These are phyloP conservation scores for Circinella umbellata DNA, from an alignment of 371 early-diverging fungal genomes.

Conservation along the genomic window DNA sequence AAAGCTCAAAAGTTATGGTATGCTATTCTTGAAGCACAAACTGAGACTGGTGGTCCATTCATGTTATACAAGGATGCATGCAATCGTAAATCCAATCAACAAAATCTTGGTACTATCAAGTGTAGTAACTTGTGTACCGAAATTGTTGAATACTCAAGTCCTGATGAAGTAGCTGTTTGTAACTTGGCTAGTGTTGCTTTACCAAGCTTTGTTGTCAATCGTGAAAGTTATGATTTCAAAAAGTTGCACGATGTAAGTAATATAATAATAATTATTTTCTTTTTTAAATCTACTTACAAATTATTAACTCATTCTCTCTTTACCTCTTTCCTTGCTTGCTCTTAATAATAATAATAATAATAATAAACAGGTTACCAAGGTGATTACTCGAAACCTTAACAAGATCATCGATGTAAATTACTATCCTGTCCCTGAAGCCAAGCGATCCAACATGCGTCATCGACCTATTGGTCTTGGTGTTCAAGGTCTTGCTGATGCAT, in stretches of 20 bases:
- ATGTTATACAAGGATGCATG: constrained; percentile 98
- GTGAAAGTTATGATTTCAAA: constrained; percentile 71
- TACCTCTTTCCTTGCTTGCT: too few relatives aligned
- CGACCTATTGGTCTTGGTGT: constrained; percentile 99
- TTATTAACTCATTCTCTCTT: background rate
- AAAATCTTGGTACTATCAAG: constrained; percentile 97
- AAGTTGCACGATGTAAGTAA: constrained; percentile 67
- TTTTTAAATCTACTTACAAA: background rate
- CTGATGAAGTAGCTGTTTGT: constrained; percentile 99
- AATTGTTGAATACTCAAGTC: constrained; percentile 95
- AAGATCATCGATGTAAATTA: constrained; percentile 97
- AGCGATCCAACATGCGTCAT: constrained; percentile 91
- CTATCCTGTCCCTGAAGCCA: constrained; percentile 96
- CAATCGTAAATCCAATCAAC: constrained; percentile 97
- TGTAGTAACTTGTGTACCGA: constrained; percentile 90
- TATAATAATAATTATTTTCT: background rate
- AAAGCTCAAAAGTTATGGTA: constrained; percentile 99
- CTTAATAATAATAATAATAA: too few relatives aligned
- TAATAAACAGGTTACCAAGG: constrained; percentile 70
- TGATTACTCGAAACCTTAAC: constrained; percentile 93
- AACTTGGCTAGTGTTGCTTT: constrained; percentile 98
- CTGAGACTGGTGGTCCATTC: constrained; percentile 99
- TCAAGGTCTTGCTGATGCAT: constrained; percentile 99
- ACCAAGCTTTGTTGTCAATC: constrained; percentile 87
- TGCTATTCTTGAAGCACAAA: constrained; percentile 97